Evolutionary conservation across 306 rosid genomes (phyloP).

Genomic region (Dryas octopetala): DNA sequence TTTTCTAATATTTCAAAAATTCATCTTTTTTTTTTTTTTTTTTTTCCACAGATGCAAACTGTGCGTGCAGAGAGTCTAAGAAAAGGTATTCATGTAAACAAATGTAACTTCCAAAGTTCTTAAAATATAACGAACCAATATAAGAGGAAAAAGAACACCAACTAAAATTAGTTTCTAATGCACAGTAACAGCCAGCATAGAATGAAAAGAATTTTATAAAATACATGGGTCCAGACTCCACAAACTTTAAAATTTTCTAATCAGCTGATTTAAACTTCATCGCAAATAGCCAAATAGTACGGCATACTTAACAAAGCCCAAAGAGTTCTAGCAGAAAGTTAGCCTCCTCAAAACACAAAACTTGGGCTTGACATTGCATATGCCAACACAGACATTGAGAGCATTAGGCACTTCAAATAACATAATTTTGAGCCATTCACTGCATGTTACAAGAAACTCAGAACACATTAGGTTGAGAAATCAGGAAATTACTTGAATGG

Average conservation of each 20-base stretch:
- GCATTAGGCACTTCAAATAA: conserved; percentile 7
- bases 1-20: neutral
- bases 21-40: neutral
- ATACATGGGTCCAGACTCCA: neutral
- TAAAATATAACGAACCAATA: neutral
- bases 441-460: conserved; percentile 23
- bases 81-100: neutral
- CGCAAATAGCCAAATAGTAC: neutral
- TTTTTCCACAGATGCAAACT: neutral
- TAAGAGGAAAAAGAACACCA: neutral
- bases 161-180: neutral
- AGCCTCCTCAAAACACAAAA: neutral
- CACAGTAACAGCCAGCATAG: neutral
- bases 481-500: conserved; percentile 76
- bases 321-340: neutral
- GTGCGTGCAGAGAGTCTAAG: neutral
- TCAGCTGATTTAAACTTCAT: neutral
- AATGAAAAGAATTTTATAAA: neutral
- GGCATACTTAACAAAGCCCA: neutral
- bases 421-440: conserved; percentile 13
- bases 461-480: conserved; percentile 30
- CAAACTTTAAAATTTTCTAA: neutral
- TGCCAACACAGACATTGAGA: conserved; percentile 10
- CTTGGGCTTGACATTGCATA: neutral
- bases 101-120: neutral